Base-by-base conservation (phyloP, 2,329 filamentous ascomycete species). In the Berkeleyomyces basicola region DNA sequence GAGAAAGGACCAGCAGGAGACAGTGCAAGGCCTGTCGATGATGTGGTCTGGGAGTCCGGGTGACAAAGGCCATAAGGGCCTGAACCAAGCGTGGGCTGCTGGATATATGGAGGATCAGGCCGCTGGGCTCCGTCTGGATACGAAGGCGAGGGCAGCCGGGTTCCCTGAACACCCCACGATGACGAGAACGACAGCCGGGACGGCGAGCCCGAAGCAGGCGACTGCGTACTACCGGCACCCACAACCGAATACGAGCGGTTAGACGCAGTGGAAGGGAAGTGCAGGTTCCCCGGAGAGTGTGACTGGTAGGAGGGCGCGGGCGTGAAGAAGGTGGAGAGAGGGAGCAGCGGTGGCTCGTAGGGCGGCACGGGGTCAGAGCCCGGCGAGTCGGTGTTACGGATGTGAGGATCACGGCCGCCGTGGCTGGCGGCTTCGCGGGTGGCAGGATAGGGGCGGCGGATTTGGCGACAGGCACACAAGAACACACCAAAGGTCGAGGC, bases 321-420 rank as follows among this genome's bases (percentile, higher is more conserved):
- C 7, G 51, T 55, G 51, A 55, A 49, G 36, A 61, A 37, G 37
- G 59, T 40, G 37, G 59, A 61, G 5, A 61, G 59, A 42, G 37
- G 44, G 44, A 60, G 63, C 14, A 39, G 58, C 9, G 63, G 58
- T 9, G 61, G 63, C 7, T 58, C 63, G 58, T 65, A 65, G 9
- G 63, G 42, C 14, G 63, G 63, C 31, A 65, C 63, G 7, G 63
- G 63, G 31, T 65, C 63, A n/a, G 59, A n/a, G 1, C 55, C 62
- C n/a, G 61, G 61, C 9, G 61, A 62, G 39, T 44, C 42, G n/a
- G 49, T 44, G 33, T 61, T 58, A 9, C 63, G 59, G 39, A 61
- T 33, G 4, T 61, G 43, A 55, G 14, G 31, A 1, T 44, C 10
- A 10, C 39, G 39, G 39, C 40, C 62, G 23, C 59, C 46, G 33